A percentile compares a stretch with the other conserved stretches of the same genome.
Evolutionary conservation across 2,329 filamentous ascomycete genomes (phyloP).

Genomic region (Ploettnerulaceae sp.): DNA sequence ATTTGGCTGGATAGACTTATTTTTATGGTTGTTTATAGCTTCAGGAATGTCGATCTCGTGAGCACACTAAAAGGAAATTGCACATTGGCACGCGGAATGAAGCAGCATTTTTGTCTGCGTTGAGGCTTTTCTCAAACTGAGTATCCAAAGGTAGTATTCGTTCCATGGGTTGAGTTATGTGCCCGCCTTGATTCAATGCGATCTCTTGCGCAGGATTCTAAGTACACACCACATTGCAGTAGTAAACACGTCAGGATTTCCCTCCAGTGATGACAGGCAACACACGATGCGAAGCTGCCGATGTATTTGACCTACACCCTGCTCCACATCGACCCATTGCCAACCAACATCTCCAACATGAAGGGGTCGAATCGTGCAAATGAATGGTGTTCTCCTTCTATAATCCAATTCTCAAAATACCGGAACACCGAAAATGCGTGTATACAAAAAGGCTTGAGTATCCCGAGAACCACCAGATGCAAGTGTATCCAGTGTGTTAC

Average conservation of each 20-base stretch:
- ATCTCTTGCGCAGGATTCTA: neutral
- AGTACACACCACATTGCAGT: conserved; percentile 1
- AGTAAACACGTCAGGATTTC: neutral
- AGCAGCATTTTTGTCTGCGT: conserved; percentile 6
- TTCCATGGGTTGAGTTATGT: neutral
- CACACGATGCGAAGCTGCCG: neutral
- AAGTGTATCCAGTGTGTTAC: conserved; percentile 18
- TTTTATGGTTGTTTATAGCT: conserved; percentile 8
- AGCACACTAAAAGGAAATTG: conserved; percentile 3
- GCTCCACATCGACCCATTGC: neutral
- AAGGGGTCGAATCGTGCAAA: conserved; percentile 9
- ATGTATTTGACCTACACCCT: neutral
- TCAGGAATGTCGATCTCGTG: conserved; percentile 1
- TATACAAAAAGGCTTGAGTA: conserved; percentile 9
- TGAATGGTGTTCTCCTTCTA: conserved; percentile 15
- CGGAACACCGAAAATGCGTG: conserved; percentile 36
- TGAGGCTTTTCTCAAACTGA: conserved; percentile 1
- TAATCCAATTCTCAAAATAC: conserved; percentile 14
- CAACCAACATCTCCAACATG: neutral
- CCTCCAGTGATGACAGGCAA: neutral
- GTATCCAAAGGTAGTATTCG: too few relatives aligned
- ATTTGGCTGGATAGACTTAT: neutral
- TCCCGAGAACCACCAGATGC: conserved; percentile 20
- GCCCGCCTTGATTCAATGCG: conserved; percentile 2
- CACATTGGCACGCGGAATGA: conserved; percentile 3